Conservation (phyloP, 1,284 basidiomycete species). For the Porogramme epimiltina region DNA sequence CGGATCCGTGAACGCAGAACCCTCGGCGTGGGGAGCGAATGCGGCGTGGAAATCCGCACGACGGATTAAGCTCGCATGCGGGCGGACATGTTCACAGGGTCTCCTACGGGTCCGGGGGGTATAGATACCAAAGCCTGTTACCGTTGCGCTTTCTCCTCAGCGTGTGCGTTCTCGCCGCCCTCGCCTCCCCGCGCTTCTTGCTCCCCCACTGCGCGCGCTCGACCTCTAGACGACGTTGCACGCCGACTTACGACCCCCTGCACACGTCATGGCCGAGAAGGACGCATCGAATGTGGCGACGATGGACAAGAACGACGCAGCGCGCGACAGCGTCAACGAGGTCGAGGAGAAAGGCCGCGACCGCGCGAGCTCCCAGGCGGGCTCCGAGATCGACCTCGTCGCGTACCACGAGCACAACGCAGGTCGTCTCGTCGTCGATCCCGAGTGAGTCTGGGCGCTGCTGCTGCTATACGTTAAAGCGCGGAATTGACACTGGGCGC, state of each 20-base stretch:
- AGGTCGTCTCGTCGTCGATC: constrained; percentile 64
- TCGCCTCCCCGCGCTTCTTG: not conserved
- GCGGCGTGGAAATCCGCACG: constrained; percentile 7
- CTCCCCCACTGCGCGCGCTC: not conserved
- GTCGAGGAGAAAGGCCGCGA: constrained; percentile 14
- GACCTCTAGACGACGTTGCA: no score
- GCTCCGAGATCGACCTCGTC: constrained; percentile 40
- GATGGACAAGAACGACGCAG: constrained; percentile 12
- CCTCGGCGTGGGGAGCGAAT: constrained; percentile 6
- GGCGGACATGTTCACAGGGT: constrained; percentile 9
- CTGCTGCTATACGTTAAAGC: not conserved
- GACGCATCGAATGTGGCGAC: constrained; percentile 1
- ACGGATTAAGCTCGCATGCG: constrained; percentile 2
- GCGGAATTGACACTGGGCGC: not conserved
- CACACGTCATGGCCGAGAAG: not conserved
- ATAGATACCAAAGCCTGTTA: constrained; percentile 6
- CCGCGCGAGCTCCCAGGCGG: constrained; percentile 9
- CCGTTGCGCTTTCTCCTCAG: not conserved
- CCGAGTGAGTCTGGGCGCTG: constrained; percentile 44
- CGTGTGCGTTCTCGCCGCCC: not conserved
- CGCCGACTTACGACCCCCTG: not conserved
- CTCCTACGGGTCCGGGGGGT: constrained; percentile 5
- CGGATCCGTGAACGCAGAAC: constrained; percentile 10
- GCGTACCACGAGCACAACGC: constrained; percentile 57
- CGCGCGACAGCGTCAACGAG: constrained; percentile 13